Conservation (phyloP, 2,329 filamentous ascomycete genomes). For the Elsinoe necatrix region DNA sequence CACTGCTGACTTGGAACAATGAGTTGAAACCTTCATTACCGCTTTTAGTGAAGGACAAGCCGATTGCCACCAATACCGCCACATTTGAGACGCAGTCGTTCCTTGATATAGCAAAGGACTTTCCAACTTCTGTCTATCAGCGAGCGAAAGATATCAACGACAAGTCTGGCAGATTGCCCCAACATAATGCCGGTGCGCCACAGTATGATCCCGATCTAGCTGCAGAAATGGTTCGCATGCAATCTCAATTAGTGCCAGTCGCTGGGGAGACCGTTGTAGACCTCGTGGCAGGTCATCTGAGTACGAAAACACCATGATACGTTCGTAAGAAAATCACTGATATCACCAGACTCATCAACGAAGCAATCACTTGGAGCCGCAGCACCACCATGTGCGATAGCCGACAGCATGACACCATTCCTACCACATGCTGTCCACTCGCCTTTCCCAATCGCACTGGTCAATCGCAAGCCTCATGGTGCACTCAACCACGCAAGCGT, state of each 20-base stretch:
- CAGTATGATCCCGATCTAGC: slow-evolving; percentile 57
- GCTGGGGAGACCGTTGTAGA: slow-evolving; percentile 38
- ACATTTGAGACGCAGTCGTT: slow-evolving; percentile 29
- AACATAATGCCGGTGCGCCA: slow-evolving; percentile 51
- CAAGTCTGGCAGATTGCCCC: slow-evolving; percentile 34
- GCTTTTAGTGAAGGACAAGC: slow-evolving; percentile 24
- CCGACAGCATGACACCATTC: slow-evolving; percentile 58
- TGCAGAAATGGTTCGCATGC: slow-evolving; percentile 54
- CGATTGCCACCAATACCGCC: slow-evolving; percentile 18
- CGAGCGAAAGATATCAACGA: slow-evolving; percentile 11
- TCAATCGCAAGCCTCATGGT: slow-evolving; percentile 61
- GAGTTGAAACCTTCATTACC: slow-evolving; percentile 53
- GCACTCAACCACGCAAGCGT: slow-evolving; percentile 52
- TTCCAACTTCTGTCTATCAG: not conserved
- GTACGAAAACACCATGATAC: slow-evolving; percentile 17
- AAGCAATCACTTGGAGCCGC: slow-evolving; percentile 27
- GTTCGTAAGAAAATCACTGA: not conserved
- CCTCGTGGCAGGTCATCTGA: slow-evolving; percentile 58
- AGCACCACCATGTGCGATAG: slow-evolving; percentile 46
- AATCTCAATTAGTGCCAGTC: slow-evolving; percentile 46
- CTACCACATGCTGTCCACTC: slow-evolving; percentile 46
- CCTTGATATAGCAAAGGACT: slow-evolving; percentile 19
- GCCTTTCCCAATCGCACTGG: slow-evolving; percentile 61
- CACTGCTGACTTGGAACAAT: slow-evolving; percentile 63
- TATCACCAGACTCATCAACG: slow-evolving; percentile 18